These are phyloP conservation scores for Cutaneotrichosporon sp. DNA, from an alignment of 1,284 basidiomycete genomes.

Conservation along the genomic window DNA sequence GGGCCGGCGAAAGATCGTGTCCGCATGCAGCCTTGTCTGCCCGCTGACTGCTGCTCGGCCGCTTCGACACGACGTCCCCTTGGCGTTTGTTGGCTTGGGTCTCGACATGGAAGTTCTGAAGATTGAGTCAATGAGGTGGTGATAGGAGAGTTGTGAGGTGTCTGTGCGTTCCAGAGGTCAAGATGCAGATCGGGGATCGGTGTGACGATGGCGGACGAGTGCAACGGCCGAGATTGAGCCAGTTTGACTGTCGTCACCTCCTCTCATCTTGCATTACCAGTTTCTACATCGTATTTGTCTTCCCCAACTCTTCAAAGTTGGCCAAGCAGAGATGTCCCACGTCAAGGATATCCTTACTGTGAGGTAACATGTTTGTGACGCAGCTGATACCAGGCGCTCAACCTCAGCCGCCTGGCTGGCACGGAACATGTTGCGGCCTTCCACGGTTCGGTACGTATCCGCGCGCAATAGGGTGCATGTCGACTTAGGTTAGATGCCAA, in stretches of 20 bases:
- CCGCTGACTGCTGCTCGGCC: no score
- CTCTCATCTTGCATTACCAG: no score
- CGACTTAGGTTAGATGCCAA: background rate
- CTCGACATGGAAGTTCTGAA: no score
- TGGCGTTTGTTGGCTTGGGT: no score
- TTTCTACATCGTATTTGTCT: background rate
- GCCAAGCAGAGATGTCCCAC: background rate
- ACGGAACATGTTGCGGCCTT: background rate
- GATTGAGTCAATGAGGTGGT: no score
- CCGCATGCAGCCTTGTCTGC: no score
- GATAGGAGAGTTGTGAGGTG: no score
- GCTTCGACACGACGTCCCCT: no score
- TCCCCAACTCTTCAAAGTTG: background rate
- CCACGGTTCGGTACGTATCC: background rate
- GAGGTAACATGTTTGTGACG: background rate
- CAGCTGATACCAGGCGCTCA: constrained; percentile 9
- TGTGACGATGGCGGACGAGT: background rate
- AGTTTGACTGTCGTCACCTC: background rate
- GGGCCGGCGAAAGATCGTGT: no score
- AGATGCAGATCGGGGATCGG: no score
- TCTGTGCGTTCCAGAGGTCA: no score
- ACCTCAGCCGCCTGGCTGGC: background rate
- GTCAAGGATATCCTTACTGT: background rate
- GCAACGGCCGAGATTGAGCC: background rate
- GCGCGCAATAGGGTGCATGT: background rate